These are phyloP conservation scores for Porphyra umbilicalis DNA, from an alignment of 31 red algal genomes.

Conservation along the genomic window DNA sequence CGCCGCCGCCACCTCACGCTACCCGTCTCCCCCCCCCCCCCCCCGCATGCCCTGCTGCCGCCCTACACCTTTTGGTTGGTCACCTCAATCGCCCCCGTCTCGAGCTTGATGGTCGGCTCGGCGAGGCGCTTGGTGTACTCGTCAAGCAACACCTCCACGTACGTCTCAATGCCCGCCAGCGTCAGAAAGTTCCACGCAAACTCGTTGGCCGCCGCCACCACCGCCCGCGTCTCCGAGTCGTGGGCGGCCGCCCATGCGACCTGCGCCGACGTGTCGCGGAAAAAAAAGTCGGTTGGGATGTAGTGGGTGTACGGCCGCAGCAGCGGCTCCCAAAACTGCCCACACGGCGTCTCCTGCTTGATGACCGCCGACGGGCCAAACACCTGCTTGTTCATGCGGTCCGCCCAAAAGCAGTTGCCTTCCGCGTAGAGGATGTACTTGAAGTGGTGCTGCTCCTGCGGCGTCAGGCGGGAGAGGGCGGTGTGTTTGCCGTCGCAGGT, in stretches of 20 bases:
- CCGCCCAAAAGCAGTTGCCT: constrained; percentile 98
- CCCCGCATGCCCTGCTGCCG: neutral
- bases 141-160: constrained; percentile 77
- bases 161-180: constrained; percentile 55
- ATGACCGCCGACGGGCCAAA: constrained; percentile 71
- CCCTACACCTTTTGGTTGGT: constrained; percentile 6
- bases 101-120: constrained; percentile 29
- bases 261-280: constrained; percentile 61
- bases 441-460: constrained; percentile 56
- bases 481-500: constrained; percentile 44
- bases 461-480: constrained; percentile 19
- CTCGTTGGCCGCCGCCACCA: constrained; percentile 84
- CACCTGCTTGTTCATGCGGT: constrained; percentile 80
- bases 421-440: constrained; percentile 92
- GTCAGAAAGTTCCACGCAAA: constrained; percentile 76
- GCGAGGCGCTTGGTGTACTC: constrained; percentile 78
- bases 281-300: constrained; percentile 85
- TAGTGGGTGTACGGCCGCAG: constrained; percentile 79
- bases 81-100: constrained; percentile 63
- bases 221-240: constrained; percentile 38
- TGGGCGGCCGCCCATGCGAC: constrained; percentile 57
- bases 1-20: too few relatives aligned
- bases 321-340: constrained; percentile 90
- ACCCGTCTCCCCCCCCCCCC: too few relatives aligned
- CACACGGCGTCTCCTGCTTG: constrained; percentile 94